phyloP scores from a whole-genome alignment of 1,284 basidiomycete genomes.

The Athelia sp. region DNA sequence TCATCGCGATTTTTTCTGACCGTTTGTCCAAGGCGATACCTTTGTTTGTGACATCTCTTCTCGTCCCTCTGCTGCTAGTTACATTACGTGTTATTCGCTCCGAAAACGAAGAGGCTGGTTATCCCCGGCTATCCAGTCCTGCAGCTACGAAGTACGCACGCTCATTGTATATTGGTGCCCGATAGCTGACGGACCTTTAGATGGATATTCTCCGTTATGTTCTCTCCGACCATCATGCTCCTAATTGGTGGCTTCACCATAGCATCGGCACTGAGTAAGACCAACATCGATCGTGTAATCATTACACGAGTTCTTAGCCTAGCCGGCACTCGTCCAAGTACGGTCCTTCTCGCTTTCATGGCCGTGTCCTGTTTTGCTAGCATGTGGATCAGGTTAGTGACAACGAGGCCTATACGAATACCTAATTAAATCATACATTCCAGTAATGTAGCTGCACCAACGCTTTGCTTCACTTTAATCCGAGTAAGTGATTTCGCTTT shows the following conservation, averaged over 20 bases:
- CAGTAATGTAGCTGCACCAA: constrained; percentile 96
- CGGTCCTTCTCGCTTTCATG: constrained; percentile 94
- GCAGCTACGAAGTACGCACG: constrained; percentile 77
- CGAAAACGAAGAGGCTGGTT: constrained; percentile 38
- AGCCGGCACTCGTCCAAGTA: constrained; percentile 84
- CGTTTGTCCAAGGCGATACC: constrained; percentile 75
- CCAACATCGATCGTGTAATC: constrained; percentile 92
- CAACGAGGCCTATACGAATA: not conserved
- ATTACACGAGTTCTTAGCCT: constrained; percentile 91
- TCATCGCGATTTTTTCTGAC: constrained; percentile 1
- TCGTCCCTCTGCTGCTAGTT: constrained; percentile 91
- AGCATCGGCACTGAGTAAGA: constrained; percentile 94
- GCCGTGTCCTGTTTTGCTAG: constrained; percentile 94
- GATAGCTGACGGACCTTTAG: constrained; percentile 29
- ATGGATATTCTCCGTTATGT: constrained; percentile 75
- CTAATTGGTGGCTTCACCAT: constrained; percentile 98
- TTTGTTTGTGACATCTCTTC: constrained; percentile 91
- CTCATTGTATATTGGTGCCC: not conserved
- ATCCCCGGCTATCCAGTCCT: constrained; percentile 49
- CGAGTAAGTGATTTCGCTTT: constrained; percentile 47
- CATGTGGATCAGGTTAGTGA: constrained; percentile 94
- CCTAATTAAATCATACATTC: constrained; percentile 6
- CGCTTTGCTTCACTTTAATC: constrained; percentile 96
- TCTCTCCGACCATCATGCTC: constrained; percentile 94
- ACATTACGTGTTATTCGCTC: constrained; percentile 76